Percentiles rank a stretch among this genome's conserved stretches.
These are phyloP conservation scores for Clavispora santaluciae DNA, from an alignment of 805 yeast genomes.

Conservation along the genomic window DNA sequence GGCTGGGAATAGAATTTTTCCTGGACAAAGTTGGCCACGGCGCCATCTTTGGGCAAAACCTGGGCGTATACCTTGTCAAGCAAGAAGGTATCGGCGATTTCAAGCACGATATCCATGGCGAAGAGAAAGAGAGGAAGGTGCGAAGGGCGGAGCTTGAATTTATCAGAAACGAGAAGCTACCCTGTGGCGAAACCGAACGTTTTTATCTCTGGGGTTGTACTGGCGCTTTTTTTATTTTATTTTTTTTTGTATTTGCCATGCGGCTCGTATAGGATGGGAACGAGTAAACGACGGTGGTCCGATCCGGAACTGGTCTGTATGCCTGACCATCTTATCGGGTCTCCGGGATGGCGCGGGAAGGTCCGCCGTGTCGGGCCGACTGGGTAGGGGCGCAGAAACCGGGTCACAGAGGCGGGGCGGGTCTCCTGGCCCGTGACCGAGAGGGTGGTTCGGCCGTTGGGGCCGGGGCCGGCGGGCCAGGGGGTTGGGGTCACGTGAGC, in stretches of 20 bases:
- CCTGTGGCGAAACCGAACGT: background rate
- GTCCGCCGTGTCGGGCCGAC: too few relatives aligned
- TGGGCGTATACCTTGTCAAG: constrained; percentile 74
- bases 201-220: background rate
- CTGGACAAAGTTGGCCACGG: constrained; percentile 24
- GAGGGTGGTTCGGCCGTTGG: too few relatives aligned
- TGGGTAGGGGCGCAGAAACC: too few relatives aligned
- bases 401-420: too few relatives aligned
- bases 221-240: background rate
- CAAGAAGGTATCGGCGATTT: constrained; percentile 64
- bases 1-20: background rate
- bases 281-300: constrained; percentile 6
- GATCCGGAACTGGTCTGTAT: constrained; percentile 3
- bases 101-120: constrained; percentile 86
- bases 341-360: too few relatives aligned
- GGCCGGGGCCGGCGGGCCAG: too few relatives aligned
- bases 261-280: constrained; percentile 3
- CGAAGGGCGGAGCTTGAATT: background rate
- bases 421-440: too few relatives aligned
- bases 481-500: background rate
- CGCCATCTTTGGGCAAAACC: constrained; percentile 55
- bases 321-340: background rate
- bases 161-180: background rate
- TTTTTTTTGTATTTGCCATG: background rate
- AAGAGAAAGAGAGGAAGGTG: background rate